These are phyloP conservation scores for Dothiorella sarmentorum DNA, from an alignment of 2,329 filamentous ascomycete genomes.

Conservation along the genomic window DNA sequence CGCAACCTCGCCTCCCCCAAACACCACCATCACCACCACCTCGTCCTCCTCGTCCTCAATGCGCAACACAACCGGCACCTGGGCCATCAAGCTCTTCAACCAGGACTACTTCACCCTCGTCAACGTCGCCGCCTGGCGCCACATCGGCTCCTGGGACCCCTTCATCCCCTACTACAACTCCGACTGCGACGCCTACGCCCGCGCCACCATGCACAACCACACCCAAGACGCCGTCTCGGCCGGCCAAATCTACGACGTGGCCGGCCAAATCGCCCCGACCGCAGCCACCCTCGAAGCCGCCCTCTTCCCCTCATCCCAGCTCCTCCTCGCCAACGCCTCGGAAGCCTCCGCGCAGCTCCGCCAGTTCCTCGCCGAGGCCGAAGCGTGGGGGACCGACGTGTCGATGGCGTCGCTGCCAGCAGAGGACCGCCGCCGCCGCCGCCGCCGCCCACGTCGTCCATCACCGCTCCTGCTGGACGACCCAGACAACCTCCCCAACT, in stretches of 20 bases:
- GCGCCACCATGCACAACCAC: conserved; percentile 19
- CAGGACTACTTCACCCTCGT: conserved; percentile 59
- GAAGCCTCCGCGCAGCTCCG: neutral
- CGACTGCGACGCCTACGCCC: conserved; percentile 50
- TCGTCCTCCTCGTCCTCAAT: neutral
- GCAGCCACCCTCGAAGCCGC: conserved; percentile 7
- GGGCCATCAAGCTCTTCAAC: conserved; percentile 55
- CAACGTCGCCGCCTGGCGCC: conserved; percentile 51
- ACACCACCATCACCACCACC: conserved; percentile 13
- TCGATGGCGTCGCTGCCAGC: neutral
- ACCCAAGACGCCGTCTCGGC: conserved; percentile 19
- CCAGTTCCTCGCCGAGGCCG: neutral
- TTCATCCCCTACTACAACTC: conserved; percentile 57
- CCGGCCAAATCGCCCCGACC: neutral
- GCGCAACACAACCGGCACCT: conserved; percentile 29
- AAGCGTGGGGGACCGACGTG: no score
- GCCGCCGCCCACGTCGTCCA: neutral
- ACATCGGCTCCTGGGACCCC: conserved; percentile 56
- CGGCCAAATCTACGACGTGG: conserved; percentile 21
- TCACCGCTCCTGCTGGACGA: neutral
- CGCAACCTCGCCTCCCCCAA: conserved; percentile 1
- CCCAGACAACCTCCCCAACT: conserved; percentile 4
- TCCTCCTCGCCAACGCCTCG: neutral
- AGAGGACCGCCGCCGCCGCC: neutral
- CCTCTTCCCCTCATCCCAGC: neutral